These are phyloP conservation scores for Dendrobium chrysotoxum DNA, from an alignment of 106 monocot species.

Conservation along the genomic window DNA sequence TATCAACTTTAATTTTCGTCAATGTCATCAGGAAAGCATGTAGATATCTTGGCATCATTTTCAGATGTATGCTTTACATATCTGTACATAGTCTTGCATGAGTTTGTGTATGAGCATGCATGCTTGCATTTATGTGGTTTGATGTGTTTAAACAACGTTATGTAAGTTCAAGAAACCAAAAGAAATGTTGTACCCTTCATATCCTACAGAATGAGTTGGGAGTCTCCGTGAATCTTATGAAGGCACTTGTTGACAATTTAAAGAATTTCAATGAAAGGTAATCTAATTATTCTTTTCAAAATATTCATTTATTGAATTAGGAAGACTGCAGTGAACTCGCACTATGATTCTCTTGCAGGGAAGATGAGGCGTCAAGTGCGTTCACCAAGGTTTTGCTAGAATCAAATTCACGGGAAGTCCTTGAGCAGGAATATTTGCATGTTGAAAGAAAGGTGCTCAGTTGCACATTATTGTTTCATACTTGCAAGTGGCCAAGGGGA, in stretches of 20 bases:
- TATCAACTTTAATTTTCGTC: neutral
- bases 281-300: neutral
- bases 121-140: neutral
- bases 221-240: conserved; percentile 43
- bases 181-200: neutral
- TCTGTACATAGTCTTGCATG: neutral
- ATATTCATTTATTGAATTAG: neutral
- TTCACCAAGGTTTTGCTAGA: conserved; percentile 25
- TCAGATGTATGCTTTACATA: no score
- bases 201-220: conserved; percentile 48
- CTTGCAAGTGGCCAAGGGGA: neutral
- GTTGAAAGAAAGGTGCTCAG: conserved; percentile 62
- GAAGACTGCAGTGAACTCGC: neutral
- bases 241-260: conserved; percentile 56
- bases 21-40: neutral
- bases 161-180: neutral
- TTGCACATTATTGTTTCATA: neutral
- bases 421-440: conserved; percentile 77
- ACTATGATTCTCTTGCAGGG: conserved; percentile 17
- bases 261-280: conserved; percentile 64
- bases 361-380: conserved; percentile 11
- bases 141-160: neutral
- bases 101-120: no score
- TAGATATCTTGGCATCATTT: no score
- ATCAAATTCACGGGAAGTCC: conserved; percentile 43